Conservation (phyloP, 352 stramenopile genomes). For the Pythium aphanidermatum region DNA sequence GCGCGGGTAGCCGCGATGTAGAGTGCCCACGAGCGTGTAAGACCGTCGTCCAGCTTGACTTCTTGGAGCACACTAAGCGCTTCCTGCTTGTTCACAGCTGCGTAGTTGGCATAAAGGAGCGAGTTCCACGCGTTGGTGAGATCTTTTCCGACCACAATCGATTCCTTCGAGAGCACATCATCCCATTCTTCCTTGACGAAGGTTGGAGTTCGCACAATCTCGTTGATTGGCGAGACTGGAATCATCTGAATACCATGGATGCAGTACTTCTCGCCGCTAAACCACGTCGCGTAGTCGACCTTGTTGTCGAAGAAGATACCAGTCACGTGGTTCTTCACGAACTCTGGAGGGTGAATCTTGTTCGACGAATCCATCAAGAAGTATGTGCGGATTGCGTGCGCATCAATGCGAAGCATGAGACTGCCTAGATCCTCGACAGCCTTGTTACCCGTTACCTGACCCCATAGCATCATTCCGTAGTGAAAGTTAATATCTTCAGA, state of each 20-base stretch:
- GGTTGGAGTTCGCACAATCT: slow-evolving; percentile 46
- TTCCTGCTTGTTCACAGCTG: slow-evolving; percentile 41
- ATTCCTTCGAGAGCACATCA: slow-evolving; percentile 60
- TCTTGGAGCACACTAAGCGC: slow-evolving; percentile 41
- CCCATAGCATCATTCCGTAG: slow-evolving; percentile 78
- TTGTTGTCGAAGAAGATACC: slow-evolving; percentile 83
- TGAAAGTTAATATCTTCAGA: slow-evolving; percentile 80
- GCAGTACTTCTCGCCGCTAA: slow-evolving; percentile 52
- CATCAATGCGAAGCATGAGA: slow-evolving; percentile 68
- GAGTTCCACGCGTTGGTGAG: slow-evolving; percentile 54
- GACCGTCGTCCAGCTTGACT: slow-evolving; percentile 52
- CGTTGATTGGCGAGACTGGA: slow-evolving; percentile 60
- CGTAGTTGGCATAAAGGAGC: slow-evolving; percentile 65
- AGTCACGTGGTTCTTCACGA: slow-evolving; percentile 66
- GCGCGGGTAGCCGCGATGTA: slow-evolving; percentile 51
- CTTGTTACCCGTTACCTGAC: slow-evolving; percentile 44
- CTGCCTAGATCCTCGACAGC: slow-evolving; percentile 61
- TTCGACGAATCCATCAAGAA: slow-evolving; percentile 60
- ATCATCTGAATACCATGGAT: slow-evolving; percentile 85
- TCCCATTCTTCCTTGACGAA: slow-evolving; percentile 77
- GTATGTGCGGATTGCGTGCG: slow-evolving; percentile 54
- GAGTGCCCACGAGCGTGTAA: slow-evolving; percentile 54
- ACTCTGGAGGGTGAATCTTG: slow-evolving; percentile 51
- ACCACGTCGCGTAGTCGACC: slow-evolving; percentile 69
- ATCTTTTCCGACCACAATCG: slow-evolving; percentile 32